Conservation (phyloP, 306 rosid species). For the Ochetophila trinervis region DNA sequence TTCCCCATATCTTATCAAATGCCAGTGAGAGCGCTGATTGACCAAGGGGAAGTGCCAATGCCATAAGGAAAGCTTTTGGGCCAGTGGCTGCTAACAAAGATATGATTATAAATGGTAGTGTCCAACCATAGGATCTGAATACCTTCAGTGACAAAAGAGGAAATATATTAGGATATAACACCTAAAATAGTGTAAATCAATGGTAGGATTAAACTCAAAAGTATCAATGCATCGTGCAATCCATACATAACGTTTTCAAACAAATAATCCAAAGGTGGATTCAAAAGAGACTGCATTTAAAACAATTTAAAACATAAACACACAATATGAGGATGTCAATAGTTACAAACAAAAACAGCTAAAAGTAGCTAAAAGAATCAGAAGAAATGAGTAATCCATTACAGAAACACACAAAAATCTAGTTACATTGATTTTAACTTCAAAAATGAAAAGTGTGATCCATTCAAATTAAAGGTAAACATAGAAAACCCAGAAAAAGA, state of each 20-base stretch:
- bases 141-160: constrained; percentile 51
- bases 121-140: constrained; percentile 87
- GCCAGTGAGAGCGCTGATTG: constrained; percentile 75
- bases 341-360: too few species aligned
- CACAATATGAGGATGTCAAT: too few species aligned
- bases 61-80: constrained; percentile 92
- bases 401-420: too few species aligned
- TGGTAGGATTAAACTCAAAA: constrained; percentile 1
- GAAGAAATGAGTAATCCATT: too few species aligned
- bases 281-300: too few species aligned
- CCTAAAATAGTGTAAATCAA: constrained; percentile 8
- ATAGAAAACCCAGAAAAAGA: too few species aligned
- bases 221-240: not conserved
- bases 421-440: too few species aligned
- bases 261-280: not conserved
- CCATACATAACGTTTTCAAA: not conserved
- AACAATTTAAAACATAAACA: too few species aligned
- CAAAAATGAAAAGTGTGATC: too few species aligned
- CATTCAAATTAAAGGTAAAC: too few species aligned
- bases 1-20: constrained; percentile 75
- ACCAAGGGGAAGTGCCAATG: constrained; percentile 79
- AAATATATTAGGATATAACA: constrained; percentile 19
- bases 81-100: constrained; percentile 63
- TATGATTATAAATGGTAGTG: constrained; percentile 52
- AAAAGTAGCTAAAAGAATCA: too few species aligned